A percentile compares a stretch with the other conserved stretches of the same genome.
These are phyloP conservation scores for Harringtonia aguacate DNA, from an alignment of 2,329 filamentous ascomycete genomes.

Conservation along the genomic window DNA sequence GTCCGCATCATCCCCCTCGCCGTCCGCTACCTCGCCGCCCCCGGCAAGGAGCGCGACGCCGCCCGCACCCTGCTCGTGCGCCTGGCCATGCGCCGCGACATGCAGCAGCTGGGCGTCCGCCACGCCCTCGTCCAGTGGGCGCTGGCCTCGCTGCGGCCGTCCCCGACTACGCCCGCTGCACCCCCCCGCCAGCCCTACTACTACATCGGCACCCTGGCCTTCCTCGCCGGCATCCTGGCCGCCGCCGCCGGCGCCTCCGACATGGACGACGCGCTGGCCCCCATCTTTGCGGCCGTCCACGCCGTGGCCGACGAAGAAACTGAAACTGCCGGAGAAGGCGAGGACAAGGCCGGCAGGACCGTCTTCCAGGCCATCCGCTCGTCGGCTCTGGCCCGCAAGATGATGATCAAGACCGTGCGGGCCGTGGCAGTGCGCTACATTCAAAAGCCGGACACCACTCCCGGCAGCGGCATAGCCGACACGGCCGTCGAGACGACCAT, in stretches of 20 bases:
- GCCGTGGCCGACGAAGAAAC: conserved; percentile 41
- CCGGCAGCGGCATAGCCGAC: conserved; percentile 51
- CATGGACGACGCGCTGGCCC: conserved; percentile 54
- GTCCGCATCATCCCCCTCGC: conserved; percentile 60
- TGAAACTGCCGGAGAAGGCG: too few species aligned
- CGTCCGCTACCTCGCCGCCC: conserved; percentile 57
- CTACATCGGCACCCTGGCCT: conserved; percentile 68
- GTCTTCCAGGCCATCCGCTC: conserved; percentile 46
- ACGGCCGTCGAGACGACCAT: conserved; percentile 76
- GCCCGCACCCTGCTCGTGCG: conserved; percentile 76
- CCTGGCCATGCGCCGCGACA: conserved; percentile 74
- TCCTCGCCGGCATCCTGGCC: conserved; percentile 62
- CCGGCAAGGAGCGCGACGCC: conserved; percentile 82
- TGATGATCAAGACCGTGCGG: conserved; percentile 74
- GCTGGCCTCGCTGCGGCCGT: conserved; percentile 44
- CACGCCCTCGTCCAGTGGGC: conserved; percentile 61
- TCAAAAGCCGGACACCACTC: conserved; percentile 43
- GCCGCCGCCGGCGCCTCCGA: conserved; percentile 63
- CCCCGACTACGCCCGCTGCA: conserved; percentile 15
- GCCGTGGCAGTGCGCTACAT: conserved; percentile 48
- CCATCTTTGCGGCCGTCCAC: conserved; percentile 56
- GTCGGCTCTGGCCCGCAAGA: conserved; percentile 72
- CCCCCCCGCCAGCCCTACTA: conserved; percentile 50
- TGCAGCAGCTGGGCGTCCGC: conserved; percentile 68
- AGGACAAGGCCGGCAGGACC: conserved; percentile 23